Conservation (phyloP, 129 eudicot genomes). For the Silybum marianum region DNA sequence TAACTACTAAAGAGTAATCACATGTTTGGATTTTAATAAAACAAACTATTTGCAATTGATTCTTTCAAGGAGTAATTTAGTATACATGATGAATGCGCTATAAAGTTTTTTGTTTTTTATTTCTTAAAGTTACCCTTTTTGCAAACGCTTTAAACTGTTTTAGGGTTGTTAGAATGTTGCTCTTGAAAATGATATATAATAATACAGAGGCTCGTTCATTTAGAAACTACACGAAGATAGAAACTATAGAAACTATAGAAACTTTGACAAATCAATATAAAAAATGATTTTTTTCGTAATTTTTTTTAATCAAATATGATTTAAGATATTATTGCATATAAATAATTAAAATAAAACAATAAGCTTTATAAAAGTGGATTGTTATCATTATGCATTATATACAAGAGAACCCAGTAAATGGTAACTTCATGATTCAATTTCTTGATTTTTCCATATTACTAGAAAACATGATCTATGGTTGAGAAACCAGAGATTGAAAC, state of each 20-base stretch:
- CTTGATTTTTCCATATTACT: neutral
- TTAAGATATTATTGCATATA: too few species aligned
- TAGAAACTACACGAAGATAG: too few species aligned
- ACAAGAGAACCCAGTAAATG: neutral
- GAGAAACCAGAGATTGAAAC: neutral
- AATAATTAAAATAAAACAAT: too few species aligned
- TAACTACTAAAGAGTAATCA: neutral
- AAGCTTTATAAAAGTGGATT: neutral
- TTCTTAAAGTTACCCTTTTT: neutral
- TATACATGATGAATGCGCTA: neutral
- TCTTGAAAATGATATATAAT: neutral
- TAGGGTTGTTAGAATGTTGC: neutral
- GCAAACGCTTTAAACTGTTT: neutral
- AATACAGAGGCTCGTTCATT: too few species aligned
- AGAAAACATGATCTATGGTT: neutral
- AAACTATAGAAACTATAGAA: too few species aligned
- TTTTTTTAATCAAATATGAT: too few species aligned
- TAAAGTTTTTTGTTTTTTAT: neutral
- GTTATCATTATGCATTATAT: neutral
- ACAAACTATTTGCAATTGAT: neutral
- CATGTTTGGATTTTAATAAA: constrained; percentile 1
- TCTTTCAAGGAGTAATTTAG: neutral
- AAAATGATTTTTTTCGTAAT: too few species aligned
- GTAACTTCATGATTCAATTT: neutral
- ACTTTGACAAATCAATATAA: too few species aligned